These are phyloP conservation scores for Leishmania martiniquensis DNA, from an alignment of 208 protist species.

Conservation along the genomic window DNA sequence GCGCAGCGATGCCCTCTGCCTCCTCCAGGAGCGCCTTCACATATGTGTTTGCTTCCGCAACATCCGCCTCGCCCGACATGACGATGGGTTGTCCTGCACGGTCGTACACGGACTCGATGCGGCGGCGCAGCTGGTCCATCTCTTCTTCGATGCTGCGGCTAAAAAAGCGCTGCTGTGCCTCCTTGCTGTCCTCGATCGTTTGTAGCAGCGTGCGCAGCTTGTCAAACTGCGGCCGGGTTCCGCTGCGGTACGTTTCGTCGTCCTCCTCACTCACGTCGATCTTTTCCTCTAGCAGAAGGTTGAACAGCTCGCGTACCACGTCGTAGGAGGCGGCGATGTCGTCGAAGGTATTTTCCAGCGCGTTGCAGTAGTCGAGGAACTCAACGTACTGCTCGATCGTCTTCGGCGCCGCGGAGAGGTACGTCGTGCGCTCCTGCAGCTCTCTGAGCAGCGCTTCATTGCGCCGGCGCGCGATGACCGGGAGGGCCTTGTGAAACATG, in stretches of 20 bases:
- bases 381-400: conserved; percentile 94
- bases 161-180: conserved; percentile 92
- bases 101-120: conserved; percentile 90
- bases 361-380: conserved; percentile 87
- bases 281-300: conserved; percentile 89
- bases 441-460: conserved; percentile 91
- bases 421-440: conserved; percentile 83
- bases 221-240: conserved; percentile 92
- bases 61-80: conserved; percentile 75
- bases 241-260: conserved; percentile 92
- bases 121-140: conserved; percentile 89
- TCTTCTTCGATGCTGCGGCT: conserved; percentile 93
- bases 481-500: conserved; percentile 90
- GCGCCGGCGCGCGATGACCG: conserved; percentile 85
- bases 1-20: conserved; percentile 80
- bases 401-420: conserved; percentile 81
- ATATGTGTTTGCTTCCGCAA: conserved; percentile 86
- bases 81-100: conserved; percentile 89
- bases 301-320: conserved; percentile 91
- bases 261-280: conserved; percentile 85
- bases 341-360: conserved; percentile 82
- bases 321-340: conserved; percentile 83
- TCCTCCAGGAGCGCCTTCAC: conserved; percentile 79
- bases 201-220: conserved; percentile 92
- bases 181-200: conserved; percentile 88